Base-by-base conservation (phyloP, 768 basidiomycete species). In the Leccinum obscurum region DNA sequence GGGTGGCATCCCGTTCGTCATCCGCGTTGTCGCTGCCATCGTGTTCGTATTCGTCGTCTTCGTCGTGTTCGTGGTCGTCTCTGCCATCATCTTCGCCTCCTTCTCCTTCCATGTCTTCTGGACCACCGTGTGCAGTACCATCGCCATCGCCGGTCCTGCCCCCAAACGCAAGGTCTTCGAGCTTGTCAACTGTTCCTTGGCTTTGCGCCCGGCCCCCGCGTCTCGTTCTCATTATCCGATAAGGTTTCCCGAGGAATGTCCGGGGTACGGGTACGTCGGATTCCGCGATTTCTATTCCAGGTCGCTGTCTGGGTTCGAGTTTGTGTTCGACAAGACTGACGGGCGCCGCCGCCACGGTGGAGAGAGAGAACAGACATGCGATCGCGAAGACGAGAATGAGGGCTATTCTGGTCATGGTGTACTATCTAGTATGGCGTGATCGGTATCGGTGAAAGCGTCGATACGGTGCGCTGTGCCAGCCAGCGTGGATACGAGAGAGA, bases 181-280 rank as follows among this genome's bases (percentile, higher is more conserved):
- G 17, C 8, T 41, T 41, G 39, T n/a, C 17, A 2, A 2, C 17
- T 17, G 37, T 39, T 39, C 37, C 15, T 41, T 41, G 39, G 39
- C 39, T 4, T 41, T n/a, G 17, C 17, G 9, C 9, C 7, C 2
- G 9, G 17, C 37, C 30, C 39, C 44, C 17, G 22, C 49, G 37
- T 49, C 55, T 57, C 10, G n/a, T 1, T 44, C 41, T 44, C n/a
- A 44, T 2, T 44, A 44, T 44, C 26, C 62, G 52, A 35, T 63
- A 68, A 11, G 60, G 34, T 37, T 48, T 59, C 10, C 66, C 66
- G 7, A 63, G 64, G 35, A 68, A 56, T 17, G 62, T 64, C 20
- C 57, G 59, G 6, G 68, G 62, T 11, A 30, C 57, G 28, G 67
- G 62, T 11, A 30, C 57, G 34, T 56, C 20, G 4, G 20, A 20